These are phyloP conservation scores for Sextonia rubra DNA, from an alignment of 164 flowering plant species.

Conservation along the genomic window DNA sequence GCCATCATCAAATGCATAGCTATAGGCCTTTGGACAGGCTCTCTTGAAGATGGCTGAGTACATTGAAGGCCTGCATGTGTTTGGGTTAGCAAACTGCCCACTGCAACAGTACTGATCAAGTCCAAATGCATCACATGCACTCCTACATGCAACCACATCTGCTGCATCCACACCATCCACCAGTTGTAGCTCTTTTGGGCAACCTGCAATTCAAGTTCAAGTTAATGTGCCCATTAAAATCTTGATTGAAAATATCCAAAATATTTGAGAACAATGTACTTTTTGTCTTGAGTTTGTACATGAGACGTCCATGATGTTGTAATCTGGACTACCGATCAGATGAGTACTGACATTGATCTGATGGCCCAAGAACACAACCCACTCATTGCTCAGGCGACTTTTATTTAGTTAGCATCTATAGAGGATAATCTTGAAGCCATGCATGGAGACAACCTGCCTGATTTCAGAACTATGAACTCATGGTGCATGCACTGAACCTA, in stretches of 20 bases:
- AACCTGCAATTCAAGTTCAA: slow-evolving; percentile 29
- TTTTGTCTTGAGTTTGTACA: no score
- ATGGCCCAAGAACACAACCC: no score
- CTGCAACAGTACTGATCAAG: slow-evolving; percentile 82
- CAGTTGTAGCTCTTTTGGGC: slow-evolving; percentile 83
- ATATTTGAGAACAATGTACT: no score
- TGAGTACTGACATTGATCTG: no score
- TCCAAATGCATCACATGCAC: slow-evolving; percentile 80
- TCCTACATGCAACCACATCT: slow-evolving; percentile 68
- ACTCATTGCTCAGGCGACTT: no score
- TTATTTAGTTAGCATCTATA: no score
- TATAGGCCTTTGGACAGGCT: slow-evolving; percentile 82
- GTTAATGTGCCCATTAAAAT: background rate
- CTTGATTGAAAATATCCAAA: background rate
- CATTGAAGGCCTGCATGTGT: slow-evolving; percentile 57
- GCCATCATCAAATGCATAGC: slow-evolving; percentile 83
- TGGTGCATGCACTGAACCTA: no score
- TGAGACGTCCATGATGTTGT: no score
- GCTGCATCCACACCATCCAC: slow-evolving; percentile 26
- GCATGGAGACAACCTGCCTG: no score
- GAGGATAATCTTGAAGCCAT: no score
- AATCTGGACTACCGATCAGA: no score
- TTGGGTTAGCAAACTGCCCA: slow-evolving; percentile 68
- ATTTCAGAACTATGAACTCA: no score
- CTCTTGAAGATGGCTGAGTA: slow-evolving; percentile 68